A percentile compares a stretch with the other conserved stretches of the same genome.
These are phyloP conservation scores for Asclepias syriaca DNA, from an alignment of 257 asterid genomes.

Conservation along the genomic window DNA sequence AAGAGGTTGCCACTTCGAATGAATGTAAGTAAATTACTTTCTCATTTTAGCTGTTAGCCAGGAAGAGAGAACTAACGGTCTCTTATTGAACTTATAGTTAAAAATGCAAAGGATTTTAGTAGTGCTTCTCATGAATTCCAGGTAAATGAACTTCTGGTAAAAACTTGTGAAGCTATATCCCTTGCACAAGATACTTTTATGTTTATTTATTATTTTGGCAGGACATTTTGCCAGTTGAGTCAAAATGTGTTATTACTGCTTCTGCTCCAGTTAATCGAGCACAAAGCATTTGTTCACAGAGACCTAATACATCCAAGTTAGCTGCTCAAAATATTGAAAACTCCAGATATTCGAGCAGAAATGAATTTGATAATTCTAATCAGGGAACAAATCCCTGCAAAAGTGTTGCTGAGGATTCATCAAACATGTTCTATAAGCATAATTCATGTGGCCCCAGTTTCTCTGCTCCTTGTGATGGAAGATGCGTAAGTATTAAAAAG, in stretches of 20 bases:
- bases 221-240: conserved; percentile 58
- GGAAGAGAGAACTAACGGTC: conserved; percentile 24
- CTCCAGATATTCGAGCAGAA: conserved; percentile 31
- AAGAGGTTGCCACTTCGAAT: conserved; percentile 70
- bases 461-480: conserved; percentile 37
- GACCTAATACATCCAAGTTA: conserved; percentile 37
- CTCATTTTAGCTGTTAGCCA: conserved; percentile 10
- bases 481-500: conserved; percentile 44
- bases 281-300: conserved; percentile 48
- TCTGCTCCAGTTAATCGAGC: conserved; percentile 35
- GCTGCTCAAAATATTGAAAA: conserved; percentile 28
- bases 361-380: conserved; percentile 34
- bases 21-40: conserved; percentile 47
- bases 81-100: conserved; percentile 42
- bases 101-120: conserved; percentile 26
- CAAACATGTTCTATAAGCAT: conserved; percentile 28
- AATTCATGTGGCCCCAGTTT: conserved; percentile 21
- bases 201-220: conserved; percentile 28
- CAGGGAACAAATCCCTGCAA: conserved; percentile 30
- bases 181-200: conserved; percentile 11
- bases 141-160: conserved; percentile 32
- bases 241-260: conserved; percentile 43
- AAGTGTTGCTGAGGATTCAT: conserved; percentile 27
- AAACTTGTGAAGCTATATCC: conserved; percentile 14
- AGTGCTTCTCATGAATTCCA: conserved; percentile 36